Base-by-base conservation (phyloP, 2,329 filamentous ascomycete species). In the Aspergillus sp. region DNA sequence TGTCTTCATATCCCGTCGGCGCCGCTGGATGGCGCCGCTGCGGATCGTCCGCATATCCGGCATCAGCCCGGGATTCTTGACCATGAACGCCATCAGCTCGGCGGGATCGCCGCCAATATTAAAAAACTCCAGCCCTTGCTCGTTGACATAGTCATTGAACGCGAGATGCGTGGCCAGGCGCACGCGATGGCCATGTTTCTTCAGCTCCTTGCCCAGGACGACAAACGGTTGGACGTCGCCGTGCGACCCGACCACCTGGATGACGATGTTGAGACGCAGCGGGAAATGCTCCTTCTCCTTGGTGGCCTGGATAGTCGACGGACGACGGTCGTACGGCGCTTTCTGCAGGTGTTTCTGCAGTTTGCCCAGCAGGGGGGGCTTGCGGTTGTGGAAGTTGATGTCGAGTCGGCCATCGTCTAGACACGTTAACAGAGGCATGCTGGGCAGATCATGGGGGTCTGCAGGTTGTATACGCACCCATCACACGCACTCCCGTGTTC, bases 61-160 rank as follows among this genome's bases (percentile, higher is more conserved):
- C 86, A 95, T 90, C 29, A 96, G 76, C 0, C 90, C 89, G 0
- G 91, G 89, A 60, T 94, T 88, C 71, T 92, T 92, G 43, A 94
- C 90, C 90, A 95, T 95, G 64, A 93, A 95, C 3, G 90, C 89
- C 88, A 91, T 91, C 41, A 91, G 76, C 63, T 88, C 82, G 1
- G 85, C 81, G 1, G 88, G 88, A 65, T 91, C 87, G 2, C 88
- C 88, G n/a, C 88, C 87, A 47, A 91, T 88, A 56, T 75, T 82
- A 69, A 88, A 91, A 69, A 91, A 92, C 62, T 91, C 88, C 13
- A 92, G 78, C 0, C 80, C 86, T 65, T 86, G 85, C 48, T 88
- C 82, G 54, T 85, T 80, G 3, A 91, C 84, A 59, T 91, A 89
- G 1, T 76, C 69, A 58, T 83, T 78, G 61, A 92, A 92, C 2